These are phyloP conservation scores for Claviceps capensis DNA, from an alignment of 2,329 filamentous ascomycete genomes.

Conservation along the genomic window DNA sequence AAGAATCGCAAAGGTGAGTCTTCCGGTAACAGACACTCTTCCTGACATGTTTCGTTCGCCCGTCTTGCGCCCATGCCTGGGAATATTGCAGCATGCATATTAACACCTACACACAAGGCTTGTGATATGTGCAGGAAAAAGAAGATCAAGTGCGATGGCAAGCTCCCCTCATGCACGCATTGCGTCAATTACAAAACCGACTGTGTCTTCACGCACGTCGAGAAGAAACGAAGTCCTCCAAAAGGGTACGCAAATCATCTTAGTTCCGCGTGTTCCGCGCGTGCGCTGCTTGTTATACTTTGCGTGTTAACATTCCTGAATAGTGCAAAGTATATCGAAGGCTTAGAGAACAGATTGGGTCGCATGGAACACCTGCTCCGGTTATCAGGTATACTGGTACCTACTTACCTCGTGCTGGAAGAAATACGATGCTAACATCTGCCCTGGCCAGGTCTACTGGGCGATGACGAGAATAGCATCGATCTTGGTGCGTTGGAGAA, in stretches of 20 bases:
- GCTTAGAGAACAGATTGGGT: constrained; percentile 84
- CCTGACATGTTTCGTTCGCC: no score
- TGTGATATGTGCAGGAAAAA: constrained; percentile 96
- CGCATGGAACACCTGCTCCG: constrained; percentile 88
- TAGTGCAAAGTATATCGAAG: constrained; percentile 95
- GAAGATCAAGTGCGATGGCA: constrained; percentile 97
- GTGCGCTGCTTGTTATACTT: background rate
- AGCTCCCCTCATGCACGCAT: constrained; percentile 86
- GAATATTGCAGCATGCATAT: background rate
- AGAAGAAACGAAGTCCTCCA: constrained; percentile 95
- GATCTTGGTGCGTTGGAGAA: constrained; percentile 83
- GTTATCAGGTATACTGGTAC: constrained; percentile 47
- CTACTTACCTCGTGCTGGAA: background rate
- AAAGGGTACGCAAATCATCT: constrained; percentile 57
- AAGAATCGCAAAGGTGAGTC: constrained; percentile 69
- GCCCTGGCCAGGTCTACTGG: constrained; percentile 47
- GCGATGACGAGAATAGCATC: constrained; percentile 73
- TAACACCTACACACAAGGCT: constrained; percentile 41
- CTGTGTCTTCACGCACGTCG: constrained; percentile 92
- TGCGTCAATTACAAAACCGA: constrained; percentile 98
- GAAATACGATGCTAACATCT: background rate
- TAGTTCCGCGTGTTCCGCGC: background rate
- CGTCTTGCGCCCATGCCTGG: background rate
- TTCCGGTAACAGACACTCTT: no score
- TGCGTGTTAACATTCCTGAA: background rate